phyloP scores from a whole-genome alignment of 352 stramenopile genomes.

The Phytophthora pinifolia region DNA sequence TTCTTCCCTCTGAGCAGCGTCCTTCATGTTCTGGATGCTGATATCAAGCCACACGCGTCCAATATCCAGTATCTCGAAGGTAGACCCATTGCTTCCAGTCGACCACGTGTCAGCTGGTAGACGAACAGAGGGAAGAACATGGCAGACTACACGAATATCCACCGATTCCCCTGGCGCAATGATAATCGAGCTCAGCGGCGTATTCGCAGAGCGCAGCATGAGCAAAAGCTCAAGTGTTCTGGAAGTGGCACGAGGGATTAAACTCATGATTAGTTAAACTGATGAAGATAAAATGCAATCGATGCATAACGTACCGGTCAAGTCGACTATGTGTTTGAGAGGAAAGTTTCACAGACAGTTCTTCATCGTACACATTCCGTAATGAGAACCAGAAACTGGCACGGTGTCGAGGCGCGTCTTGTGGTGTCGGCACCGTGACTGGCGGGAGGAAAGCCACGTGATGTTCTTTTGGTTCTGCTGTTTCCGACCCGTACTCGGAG shows the following conservation, averaged over 20 bases:
- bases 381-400: constrained; percentile 86
- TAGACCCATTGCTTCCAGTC: constrained; percentile 29
- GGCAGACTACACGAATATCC: constrained; percentile 83
- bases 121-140: constrained; percentile 65
- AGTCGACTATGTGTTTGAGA: constrained; percentile 43
- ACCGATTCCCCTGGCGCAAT: constrained; percentile 80
- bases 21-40: constrained; percentile 57
- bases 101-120: constrained; percentile 49
- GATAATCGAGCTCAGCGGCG: constrained; percentile 55
- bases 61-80: constrained; percentile 59
- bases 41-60: constrained; percentile 70
- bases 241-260: neutral
- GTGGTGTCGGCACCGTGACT: constrained; percentile 62
- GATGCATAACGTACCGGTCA: constrained; percentile 39
- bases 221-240: constrained; percentile 75
- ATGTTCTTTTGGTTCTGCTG: constrained; percentile 26
- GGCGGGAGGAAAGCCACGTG: constrained; percentile 75
- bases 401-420: constrained; percentile 50
- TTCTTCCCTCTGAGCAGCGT: constrained; percentile 67
- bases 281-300: neutral
- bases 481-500: constrained; percentile 39
- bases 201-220: constrained; percentile 85
- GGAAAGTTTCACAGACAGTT: constrained; percentile 66
- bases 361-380: constrained; percentile 87
- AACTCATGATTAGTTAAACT: constrained; percentile 12